Evolutionary conservation across 495 filamentous ascomycete species (phyloP), one percentile per base, ranked within the genome.

Genomic region (Corynascus novoguineensis): DNA sequence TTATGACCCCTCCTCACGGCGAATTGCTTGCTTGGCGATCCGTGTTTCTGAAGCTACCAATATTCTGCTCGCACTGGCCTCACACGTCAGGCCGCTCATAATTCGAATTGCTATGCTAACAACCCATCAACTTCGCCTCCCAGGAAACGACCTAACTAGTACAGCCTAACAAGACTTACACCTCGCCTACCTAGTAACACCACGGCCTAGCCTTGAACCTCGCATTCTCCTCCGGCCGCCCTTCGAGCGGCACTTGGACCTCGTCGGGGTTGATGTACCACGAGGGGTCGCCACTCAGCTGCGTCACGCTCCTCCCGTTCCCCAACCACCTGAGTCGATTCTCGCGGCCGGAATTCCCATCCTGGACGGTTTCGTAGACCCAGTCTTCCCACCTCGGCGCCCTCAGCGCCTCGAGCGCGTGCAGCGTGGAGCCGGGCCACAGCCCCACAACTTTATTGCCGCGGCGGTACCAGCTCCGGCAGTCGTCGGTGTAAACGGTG

Each of bases 391-490:
- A 77, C 34, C 75, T 61, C 31, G 73, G 72, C 25, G 68, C 64
- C 34, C 75, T 58, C 53, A 77, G 54, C 37, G 73, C 64, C 66
- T 77, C 75, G 2, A 76, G 59, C 35, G 71, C 72, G 47, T 76
- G 73, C 59, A 74, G 62, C 14, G 73, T 69, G n/a, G 64, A 68
- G 19, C 75, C 73, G 0, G 73, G 75, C 73, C 75, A 76, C 24
- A 75, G 50, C 7, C 69, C 73, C 12, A 64, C 70, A 11, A 76
- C 65, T 42, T 64, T 66, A n/a, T 68, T 61, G 25, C 66, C 61
- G 14, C 59, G 57, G 46, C 86, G 84, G 63, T 86, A 86, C 87
- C 87, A 90, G n/a, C 80, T 84, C 17, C 79, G 79, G 67, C 87
- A 90, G 29, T 81, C 75, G 11, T 83, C 82, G 12, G 79, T 75